phyloP scores from a whole-genome alignment of 345 rosid genomes.

The Murraya koenigii region DNA sequence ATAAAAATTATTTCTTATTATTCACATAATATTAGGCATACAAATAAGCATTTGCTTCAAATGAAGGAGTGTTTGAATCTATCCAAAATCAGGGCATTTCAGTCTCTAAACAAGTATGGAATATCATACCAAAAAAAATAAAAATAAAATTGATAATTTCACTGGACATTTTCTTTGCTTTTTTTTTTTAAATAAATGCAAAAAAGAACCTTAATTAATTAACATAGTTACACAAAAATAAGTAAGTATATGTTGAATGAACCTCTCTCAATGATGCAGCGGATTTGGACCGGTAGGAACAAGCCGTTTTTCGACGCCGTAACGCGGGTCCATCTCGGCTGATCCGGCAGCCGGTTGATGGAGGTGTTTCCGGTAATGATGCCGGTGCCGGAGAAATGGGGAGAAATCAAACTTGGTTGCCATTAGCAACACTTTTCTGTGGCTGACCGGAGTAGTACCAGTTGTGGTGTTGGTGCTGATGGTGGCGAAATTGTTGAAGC shows the following conservation, averaged over 20 bases:
- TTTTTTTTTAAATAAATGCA: not conserved
- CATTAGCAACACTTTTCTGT: conserved; percentile 31
- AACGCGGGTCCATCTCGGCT: conserved; percentile 45
- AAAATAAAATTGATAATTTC: not conserved
- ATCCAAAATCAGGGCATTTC: conserved; percentile 7
- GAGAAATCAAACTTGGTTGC: conserved; percentile 51
- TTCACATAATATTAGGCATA: not conserved
- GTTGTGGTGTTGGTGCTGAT: not conserved
- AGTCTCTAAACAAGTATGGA: conserved; percentile 20
- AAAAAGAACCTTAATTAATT: not conserved
- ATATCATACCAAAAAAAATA: conserved; percentile 21
- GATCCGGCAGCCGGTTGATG: conserved; percentile 18
- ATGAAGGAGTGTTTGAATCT: not conserved
- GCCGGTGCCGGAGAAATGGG: conserved; percentile 37
- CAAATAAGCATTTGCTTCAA: not conserved
- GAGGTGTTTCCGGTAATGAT: conserved; percentile 10
- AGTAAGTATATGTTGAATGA: not conserved
- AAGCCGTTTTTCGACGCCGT: conserved; percentile 57
- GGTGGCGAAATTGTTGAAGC: not conserved
- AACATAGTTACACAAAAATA: not conserved
- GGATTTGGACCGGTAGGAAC: conserved; percentile 88
- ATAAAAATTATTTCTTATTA: not conserved
- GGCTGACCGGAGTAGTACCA: conserved; percentile 10
- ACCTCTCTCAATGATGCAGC: conserved; percentile 58
- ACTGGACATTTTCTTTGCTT: conserved; percentile 1